Percentiles rank a stretch among this genome's conserved stretches.
phyloP scores from a whole-genome alignment of 176 grass and related monocot species.

The sorghum (Sorghum bicolor) region DNA sequence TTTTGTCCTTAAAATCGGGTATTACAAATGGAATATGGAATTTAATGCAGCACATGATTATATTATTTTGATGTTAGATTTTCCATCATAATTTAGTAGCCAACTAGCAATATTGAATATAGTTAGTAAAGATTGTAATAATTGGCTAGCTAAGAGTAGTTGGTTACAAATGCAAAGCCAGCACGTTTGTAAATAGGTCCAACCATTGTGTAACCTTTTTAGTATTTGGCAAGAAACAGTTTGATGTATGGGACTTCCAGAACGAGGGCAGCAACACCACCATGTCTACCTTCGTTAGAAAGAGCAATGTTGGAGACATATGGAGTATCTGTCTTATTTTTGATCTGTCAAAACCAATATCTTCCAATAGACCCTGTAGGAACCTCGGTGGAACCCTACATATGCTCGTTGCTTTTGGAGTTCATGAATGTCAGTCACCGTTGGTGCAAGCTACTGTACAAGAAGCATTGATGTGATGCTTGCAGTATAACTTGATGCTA shows the following conservation, averaged over 20 bases:
- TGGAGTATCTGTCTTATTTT: too few relatives aligned
- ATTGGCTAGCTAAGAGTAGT: neutral
- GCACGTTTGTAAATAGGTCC: constrained; percentile 41
- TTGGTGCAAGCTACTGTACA: neutral
- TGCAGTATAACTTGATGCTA: neutral
- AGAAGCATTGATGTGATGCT: neutral
- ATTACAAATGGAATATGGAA: neutral
- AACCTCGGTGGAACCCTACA: constrained; percentile 25
- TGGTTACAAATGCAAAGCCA: constrained; percentile 51
- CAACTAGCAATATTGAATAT: neutral
- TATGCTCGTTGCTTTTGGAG: constrained; percentile 5
- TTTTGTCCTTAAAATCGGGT: too few relatives aligned
- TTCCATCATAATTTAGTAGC: neutral
- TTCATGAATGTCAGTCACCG: neutral
- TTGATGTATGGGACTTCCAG: constrained; percentile 32
- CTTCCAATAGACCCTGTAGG: too few relatives aligned
- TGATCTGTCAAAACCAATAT: too few relatives aligned
- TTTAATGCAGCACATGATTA: neutral
- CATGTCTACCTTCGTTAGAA: too few relatives aligned
- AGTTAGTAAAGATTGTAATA: neutral
- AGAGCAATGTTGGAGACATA: too few relatives aligned
- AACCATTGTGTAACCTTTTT: constrained; percentile 37
- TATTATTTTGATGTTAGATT: neutral
- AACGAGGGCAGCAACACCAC: too few relatives aligned
- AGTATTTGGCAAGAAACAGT: constrained; percentile 43